A percentile compares a stretch with the other conserved stretches of the same genome.
Evolutionary conservation across 1,284 basidiomycete genomes (phyloP).

Genomic region (Trichosporon faecale): DNA sequence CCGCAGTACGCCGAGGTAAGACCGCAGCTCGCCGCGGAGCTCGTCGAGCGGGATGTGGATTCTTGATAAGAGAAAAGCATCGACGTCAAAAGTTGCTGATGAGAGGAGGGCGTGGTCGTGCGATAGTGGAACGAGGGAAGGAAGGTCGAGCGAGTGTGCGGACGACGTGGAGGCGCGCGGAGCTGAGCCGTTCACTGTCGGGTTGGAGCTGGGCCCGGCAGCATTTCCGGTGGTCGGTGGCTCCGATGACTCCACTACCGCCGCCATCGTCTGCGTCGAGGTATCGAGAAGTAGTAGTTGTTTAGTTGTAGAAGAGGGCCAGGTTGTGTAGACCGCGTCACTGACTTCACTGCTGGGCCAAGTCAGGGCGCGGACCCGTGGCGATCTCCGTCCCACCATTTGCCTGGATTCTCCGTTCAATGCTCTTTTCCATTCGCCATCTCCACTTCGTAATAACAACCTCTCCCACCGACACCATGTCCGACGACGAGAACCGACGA

Average conservation of each 20-base stretch:
- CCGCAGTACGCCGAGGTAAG: slow-evolving; percentile 77
- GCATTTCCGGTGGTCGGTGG: background rate
- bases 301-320: background rate
- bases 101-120: slow-evolving; percentile 72
- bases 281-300: too few relatives aligned
- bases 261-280: background rate
- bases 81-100: slow-evolving; percentile 69
- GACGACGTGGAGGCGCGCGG: slow-evolving; percentile 21
- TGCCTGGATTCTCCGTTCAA: background rate
- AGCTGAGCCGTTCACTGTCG: slow-evolving; percentile 14
- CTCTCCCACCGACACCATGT: slow-evolving; percentile 13
- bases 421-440: slow-evolving; percentile 4
- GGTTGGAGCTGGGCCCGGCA: background rate
- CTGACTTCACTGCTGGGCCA: background rate
- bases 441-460: slow-evolving; percentile 4
- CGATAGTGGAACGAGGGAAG: slow-evolving; percentile 70
- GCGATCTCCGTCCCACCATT: background rate
- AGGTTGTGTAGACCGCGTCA: background rate
- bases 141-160: slow-evolving; percentile 58
- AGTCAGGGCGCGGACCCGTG: background rate
- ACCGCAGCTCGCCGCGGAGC: slow-evolving; percentile 77
- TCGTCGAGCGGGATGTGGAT: slow-evolving; percentile 82
- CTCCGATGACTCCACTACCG: background rate
- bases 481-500: slow-evolving; percentile 14
- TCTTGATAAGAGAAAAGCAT: slow-evolving; percentile 82